These are phyloP conservation scores for Chrysophaeum taylorii DNA, from an alignment of 352 stramenopile species.

Conservation along the genomic window DNA sequence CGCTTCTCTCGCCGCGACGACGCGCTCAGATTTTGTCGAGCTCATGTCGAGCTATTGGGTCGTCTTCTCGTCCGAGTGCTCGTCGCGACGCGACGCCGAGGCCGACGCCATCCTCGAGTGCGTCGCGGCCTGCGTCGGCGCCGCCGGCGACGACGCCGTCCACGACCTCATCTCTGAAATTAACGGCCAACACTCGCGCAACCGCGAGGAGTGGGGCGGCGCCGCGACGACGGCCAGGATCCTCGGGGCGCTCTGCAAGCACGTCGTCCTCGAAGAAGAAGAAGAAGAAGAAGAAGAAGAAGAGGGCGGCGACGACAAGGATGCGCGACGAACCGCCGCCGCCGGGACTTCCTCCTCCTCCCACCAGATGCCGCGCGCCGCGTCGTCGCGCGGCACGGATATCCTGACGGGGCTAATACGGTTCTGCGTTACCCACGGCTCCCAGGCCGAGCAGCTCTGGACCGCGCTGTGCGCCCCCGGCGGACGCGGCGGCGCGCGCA, in stretches of 20 bases:
- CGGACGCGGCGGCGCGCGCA: neutral
- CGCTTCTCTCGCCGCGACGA: neutral
- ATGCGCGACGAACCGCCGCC: too few relatives aligned
- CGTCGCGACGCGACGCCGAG: neutral
- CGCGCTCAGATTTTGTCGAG: neutral
- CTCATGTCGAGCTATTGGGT: constrained; percentile 2
- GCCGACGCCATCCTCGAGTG: constrained; percentile 5
- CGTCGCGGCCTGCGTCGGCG: neutral
- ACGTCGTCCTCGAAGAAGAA: neutral
- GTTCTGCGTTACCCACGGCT: too few relatives aligned
- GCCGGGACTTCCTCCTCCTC: too few relatives aligned
- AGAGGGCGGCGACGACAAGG: too few relatives aligned
- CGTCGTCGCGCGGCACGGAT: too few relatives aligned
- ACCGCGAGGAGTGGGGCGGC: constrained; percentile 1
- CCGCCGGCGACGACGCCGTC: neutral
- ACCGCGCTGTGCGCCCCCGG: neutral
- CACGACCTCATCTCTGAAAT: too few relatives aligned
- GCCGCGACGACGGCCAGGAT: neutral
- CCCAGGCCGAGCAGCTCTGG: neutral
- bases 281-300: too few relatives aligned
- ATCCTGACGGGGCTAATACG: too few relatives aligned
- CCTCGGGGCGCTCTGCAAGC: neutral
- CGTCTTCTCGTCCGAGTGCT: neutral
- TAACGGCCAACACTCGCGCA: neutral
- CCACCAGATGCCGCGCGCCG: too few relatives aligned